Evolutionary conservation across 352 stramenopile species (phyloP), one percentile per base, ranked within the genome.

Genomic region (Phytopythium helicoides): DNA sequence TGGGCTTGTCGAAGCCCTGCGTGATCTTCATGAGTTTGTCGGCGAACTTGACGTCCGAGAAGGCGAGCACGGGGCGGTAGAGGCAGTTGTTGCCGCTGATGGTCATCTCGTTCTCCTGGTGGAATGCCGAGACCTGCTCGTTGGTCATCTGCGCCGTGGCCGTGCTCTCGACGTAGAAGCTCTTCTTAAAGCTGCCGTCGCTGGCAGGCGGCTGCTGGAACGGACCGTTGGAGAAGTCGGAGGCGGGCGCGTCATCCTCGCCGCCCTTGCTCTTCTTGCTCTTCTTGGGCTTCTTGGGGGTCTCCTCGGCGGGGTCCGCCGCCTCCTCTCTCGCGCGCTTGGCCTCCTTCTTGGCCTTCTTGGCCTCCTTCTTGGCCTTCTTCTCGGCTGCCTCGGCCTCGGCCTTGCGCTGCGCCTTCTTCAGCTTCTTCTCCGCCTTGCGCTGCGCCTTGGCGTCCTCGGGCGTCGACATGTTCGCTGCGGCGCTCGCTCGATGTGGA

Each of bases 1-100:
- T 98, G 31, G 97, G 96, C 67, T 80, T 87, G 47, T 71, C 62
- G 64, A 98, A 99, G 19, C 78, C 81, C 58, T 95, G 68, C 38
- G 75, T 92, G 71, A 60, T 76, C 71, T 73, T 92, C 80, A 98
- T 82, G 82, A 98, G 73, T 76, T 88, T 76, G 78, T 81, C 58
- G 75, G 86, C 65, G 65, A 89, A 89, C 56, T 65, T 73, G 45
- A 86, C 60, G 78, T 95, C 71, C 14, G 67, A 56, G 41, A 91
- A 93, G 41, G 72, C 72, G 52, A 85, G 86, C 35, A 86, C 68
- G 6, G 75, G 81, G 18, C 84, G 89, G 81, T 97, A 96, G 38
- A 96, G 89, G 54, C 79, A 95, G 52, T 90, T 70, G 64, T 91
- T 81, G 57, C 84, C 84, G 50, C 74, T 90, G 41, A 94, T 84